Evolutionary conservation across 371 early-diverging fungal species (phyloP), one percentile per base, ranked within the genome.

Genomic region (Saksenaea vasiformis): DNA sequence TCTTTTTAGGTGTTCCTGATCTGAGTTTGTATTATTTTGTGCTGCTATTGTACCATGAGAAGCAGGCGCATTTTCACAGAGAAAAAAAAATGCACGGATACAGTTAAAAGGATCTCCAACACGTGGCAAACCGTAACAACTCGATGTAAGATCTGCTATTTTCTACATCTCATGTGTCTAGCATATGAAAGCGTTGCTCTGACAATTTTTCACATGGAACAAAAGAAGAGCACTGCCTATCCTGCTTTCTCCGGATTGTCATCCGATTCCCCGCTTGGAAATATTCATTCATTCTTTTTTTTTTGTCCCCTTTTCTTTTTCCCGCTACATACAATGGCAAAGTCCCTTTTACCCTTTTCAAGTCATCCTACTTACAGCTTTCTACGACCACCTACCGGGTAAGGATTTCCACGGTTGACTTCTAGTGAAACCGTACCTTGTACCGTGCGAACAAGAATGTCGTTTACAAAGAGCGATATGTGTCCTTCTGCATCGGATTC

Each of bases 1-100:
- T 60, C 37, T 60, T 56, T 60, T 61, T 61, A 35, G 51, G 22
- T 22, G 58, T 27, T 58, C 38, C 43, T 43, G 38, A 39, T 37
- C 41, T 38, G 39, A 38, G 19, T 58, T 35, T 58, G 39, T 36
- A 58, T 44, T 44, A n/a, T 47, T n/a, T 47, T 22, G 11, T 38
- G 22, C 22, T 47, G 22, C 22, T 47, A 22, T 47, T 17, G 14
- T 17, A 47, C 51, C 51, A 47, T 22, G 51, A 22, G 17, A 47
- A 22, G 24, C 17, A n/a, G 10, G 10, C 24, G 22, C 51, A 41
- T 41, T 15, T 41, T 4, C 43, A 41, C 43, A 13, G 17, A 17
- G 17, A 17, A 7, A 17, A 37, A 37, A 37, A 2, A 39, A 39
- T 39, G 39, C 39, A 39, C 39, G n/a, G 39, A 39, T 39, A 39